Percentiles rank a stretch among this genome's conserved stretches.
Conservation (phyloP, 208 protist genomes). For the Blechomonas ayalai region DNA sequence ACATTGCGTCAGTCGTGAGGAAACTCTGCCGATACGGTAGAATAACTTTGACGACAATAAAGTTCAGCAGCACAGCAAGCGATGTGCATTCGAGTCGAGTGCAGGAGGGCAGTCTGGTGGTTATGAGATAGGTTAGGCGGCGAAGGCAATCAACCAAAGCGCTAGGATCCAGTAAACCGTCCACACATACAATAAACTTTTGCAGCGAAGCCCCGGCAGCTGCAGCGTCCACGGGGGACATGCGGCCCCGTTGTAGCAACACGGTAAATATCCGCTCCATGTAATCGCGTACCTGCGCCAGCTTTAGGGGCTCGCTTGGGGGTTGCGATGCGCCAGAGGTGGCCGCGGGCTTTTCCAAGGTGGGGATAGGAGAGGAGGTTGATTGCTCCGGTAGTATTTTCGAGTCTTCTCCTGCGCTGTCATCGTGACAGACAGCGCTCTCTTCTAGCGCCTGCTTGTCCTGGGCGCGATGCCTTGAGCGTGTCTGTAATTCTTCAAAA, state of each 20-base stretch:
- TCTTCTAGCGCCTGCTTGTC: no score
- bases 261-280: constrained; percentile 23
- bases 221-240: constrained; percentile 50
- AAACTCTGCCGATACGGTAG: constrained; percentile 49
- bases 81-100: constrained; percentile 21
- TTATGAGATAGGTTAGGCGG: constrained; percentile 10
- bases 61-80: constrained; percentile 22
- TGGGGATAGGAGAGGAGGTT: background rate
- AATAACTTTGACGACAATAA: constrained; percentile 25
- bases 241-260: constrained; percentile 24
- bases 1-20: constrained; percentile 4
- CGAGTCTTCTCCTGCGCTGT: no score
- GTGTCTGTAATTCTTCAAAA: constrained; percentile 6
- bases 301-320: constrained; percentile 6
- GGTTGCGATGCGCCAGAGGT: background rate
- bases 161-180: constrained; percentile 15
- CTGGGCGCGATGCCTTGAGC: no score
- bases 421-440: no score
- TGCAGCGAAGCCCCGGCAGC: constrained; percentile 24
- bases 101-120: constrained; percentile 8
- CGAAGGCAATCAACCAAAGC: constrained; percentile 16
- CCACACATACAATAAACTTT: constrained; percentile 25
- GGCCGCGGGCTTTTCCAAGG: background rate
- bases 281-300: constrained; percentile 20
- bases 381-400: no score